Evolutionary conservation across 2,329 filamentous ascomycete genomes (phyloP).

Genomic region (Ceratocystis variospora): DNA sequence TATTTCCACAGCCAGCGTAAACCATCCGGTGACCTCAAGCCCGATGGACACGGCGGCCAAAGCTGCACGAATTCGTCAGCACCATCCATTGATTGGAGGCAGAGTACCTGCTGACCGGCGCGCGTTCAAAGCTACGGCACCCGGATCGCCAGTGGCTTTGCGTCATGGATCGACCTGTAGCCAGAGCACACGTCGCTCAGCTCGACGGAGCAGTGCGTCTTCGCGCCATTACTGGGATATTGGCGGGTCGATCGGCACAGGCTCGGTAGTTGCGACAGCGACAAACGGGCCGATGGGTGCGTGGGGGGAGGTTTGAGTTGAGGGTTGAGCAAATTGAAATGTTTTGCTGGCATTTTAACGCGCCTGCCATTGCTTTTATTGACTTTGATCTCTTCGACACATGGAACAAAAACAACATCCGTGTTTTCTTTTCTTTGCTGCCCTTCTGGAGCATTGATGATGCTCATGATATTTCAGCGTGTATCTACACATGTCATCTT

Average conservation of each 20-base stretch:
- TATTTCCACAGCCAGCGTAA: conserved; percentile 31
- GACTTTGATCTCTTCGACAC: not conserved
- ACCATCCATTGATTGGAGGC: conserved; percentile 71
- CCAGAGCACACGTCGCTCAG: conserved; percentile 67
- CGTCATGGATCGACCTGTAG: conserved; percentile 58
- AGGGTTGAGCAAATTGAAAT: no score
- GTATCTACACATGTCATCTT: not conserved
- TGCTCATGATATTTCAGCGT: not conserved
- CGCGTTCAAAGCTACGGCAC: conserved; percentile 41
- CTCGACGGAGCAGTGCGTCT: conserved; percentile 52
- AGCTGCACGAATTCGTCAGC: conserved; percentile 70
- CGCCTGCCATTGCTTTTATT: not conserved
- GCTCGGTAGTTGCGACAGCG: conserved; percentile 42
- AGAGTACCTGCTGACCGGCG: conserved; percentile 40
- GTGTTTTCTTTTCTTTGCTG: not conserved
- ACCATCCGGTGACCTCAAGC: conserved; percentile 35
- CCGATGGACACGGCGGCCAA: conserved; percentile 58
- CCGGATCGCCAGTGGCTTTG: conserved; percentile 35
- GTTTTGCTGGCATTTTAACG: no score
- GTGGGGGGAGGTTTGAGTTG: conserved; percentile 59
- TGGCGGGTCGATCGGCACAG: conserved; percentile 64
- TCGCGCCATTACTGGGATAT: conserved; percentile 88
- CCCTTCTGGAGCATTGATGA: not conserved
- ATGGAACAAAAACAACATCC: not conserved
- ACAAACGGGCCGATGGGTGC: conserved; percentile 55